These are phyloP conservation scores for barrel medic (Medicago truncatula) DNA, from an alignment of 306 rosid species.

Conservation along the genomic window DNA sequence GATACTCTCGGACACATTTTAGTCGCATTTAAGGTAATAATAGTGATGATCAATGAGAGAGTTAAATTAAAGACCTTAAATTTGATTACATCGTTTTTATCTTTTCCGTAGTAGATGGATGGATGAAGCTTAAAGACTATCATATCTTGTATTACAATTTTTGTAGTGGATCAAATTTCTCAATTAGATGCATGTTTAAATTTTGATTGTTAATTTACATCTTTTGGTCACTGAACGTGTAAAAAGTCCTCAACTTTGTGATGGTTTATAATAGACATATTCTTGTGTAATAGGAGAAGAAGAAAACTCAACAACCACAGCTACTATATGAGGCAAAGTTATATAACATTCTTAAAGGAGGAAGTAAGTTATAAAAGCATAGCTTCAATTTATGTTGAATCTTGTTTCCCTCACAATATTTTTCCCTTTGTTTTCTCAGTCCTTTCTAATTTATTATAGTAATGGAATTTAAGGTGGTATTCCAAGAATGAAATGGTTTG, in stretches of 20 bases:
- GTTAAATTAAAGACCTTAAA: too few species aligned
- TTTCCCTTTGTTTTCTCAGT: conserved; percentile 18
- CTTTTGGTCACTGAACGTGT: too few species aligned
- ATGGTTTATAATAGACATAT: background rate
- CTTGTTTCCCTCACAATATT: conserved; percentile 5
- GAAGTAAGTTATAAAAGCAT: conserved; percentile 59
- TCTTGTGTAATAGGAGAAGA: conserved; percentile 54
- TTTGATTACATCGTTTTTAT: too few species aligned
- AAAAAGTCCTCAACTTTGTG: background rate
- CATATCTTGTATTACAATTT: too few species aligned
- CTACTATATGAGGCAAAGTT: conserved; percentile 63
- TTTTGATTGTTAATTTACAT: too few species aligned
- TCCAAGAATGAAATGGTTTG: conserved; percentile 84
- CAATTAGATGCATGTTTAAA: too few species aligned
- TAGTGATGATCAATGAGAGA: too few species aligned
- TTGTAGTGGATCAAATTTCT: too few species aligned
- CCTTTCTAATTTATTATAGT: conserved; percentile 30
- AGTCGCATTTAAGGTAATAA: too few species aligned
- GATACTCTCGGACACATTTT: too few species aligned
- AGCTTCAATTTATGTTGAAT: conserved; percentile 19
- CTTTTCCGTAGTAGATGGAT: too few species aligned
- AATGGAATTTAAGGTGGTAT: conserved; percentile 70
- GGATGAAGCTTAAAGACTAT: too few species aligned
- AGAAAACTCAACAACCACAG: conserved; percentile 62
- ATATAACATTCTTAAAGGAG: conserved; percentile 64